Evolutionary conservation across 2,329 filamentous ascomycete species (phyloP).

Genomic region (Coniochaeta hoffmannii): DNA sequence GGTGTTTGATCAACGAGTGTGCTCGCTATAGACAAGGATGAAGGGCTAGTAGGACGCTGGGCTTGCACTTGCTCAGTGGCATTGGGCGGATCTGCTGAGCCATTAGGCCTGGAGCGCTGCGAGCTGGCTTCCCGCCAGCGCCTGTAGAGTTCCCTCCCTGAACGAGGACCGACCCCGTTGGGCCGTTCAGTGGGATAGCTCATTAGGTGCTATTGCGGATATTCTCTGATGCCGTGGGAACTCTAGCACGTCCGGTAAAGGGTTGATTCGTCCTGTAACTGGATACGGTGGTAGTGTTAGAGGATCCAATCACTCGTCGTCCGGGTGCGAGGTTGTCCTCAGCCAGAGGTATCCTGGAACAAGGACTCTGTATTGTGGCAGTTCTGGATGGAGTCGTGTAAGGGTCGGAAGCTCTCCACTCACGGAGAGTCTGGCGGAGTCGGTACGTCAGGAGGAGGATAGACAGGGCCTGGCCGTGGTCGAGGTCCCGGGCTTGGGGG

Average conservation of each 20-base stretch:
- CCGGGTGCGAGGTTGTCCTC: no score
- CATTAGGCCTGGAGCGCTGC: neutral
- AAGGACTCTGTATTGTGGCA: no score
- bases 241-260: neutral
- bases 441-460: constrained; percentile 1
- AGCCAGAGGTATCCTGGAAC: no score
- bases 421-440: neutral
- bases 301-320: neutral
- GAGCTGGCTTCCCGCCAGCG: neutral
- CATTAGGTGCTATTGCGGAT: neutral
- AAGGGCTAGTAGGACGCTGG: neutral
- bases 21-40: neutral
- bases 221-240: neutral
- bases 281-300: neutral
- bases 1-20: neutral
- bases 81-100: neutral
- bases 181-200: neutral
- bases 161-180: neutral
- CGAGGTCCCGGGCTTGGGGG: constrained; percentile 1
- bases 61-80: neutral
- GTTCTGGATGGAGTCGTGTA: no score
- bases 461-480: neutral
- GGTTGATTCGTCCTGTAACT: neutral
- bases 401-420: no score
- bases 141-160: neutral